Conservation (phyloP, 257 asterid genomes). For the Capsicum baccatum region DNA sequence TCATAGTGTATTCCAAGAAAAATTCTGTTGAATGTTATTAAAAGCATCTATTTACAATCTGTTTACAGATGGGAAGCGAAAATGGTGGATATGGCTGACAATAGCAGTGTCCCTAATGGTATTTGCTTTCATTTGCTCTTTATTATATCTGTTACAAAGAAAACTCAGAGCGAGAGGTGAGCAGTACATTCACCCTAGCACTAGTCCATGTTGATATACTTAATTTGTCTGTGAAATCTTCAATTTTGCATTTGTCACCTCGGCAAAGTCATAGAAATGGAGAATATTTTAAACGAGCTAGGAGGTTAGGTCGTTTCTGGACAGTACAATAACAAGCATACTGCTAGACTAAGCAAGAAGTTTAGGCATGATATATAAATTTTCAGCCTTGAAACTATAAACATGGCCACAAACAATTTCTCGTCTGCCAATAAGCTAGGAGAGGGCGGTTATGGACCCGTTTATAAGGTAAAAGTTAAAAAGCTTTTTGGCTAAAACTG, state of each 20-base stretch:
- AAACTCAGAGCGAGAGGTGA: constrained; percentile 33
- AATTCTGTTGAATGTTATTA: not conserved
- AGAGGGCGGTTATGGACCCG: too few relatives aligned
- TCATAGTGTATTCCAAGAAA: not conserved
- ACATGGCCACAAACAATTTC: too few relatives aligned
- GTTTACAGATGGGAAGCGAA: constrained; percentile 6
- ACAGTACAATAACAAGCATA: too few relatives aligned
- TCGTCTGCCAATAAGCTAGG: too few relatives aligned
- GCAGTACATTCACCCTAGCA: not conserved
- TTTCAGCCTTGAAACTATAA: too few relatives aligned
- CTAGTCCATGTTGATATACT: not conserved
- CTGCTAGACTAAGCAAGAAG: too few relatives aligned
- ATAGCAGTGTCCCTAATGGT: not conserved
- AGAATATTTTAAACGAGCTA: constrained; percentile 7
- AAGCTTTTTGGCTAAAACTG: not conserved
- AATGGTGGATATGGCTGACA: constrained; percentile 25
- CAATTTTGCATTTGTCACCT: constrained; percentile 4
- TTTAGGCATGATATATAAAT: too few relatives aligned
- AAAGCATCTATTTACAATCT: not conserved
- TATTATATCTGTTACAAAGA: constrained; percentile 9
- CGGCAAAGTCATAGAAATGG: constrained; percentile 29
- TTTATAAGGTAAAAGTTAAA: too few relatives aligned
- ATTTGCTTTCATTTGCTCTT: not conserved
- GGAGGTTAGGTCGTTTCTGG: constrained; percentile 3
- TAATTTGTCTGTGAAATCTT: constrained; percentile 23